phyloP scores from a whole-genome alignment of 192 early-diverging fungal species.

The Backusella circina region DNA sequence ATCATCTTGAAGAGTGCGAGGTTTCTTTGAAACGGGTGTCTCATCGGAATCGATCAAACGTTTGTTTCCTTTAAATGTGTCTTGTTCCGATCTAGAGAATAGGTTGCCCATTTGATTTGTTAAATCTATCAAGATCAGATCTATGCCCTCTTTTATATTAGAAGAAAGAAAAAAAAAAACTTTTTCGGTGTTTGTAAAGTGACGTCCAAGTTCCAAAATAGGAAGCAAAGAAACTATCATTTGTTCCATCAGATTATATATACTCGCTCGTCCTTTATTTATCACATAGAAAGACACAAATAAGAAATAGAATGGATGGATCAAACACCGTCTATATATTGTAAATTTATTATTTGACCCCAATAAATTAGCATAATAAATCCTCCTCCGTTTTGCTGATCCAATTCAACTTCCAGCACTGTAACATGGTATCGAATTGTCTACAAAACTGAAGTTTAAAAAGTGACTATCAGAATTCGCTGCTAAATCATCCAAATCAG shows the following conservation, averaged over 20 bases:
- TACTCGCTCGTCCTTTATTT: too few relatives aligned
- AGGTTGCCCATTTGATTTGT: background rate
- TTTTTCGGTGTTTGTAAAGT: background rate
- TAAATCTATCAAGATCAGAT: background rate
- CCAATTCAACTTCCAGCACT: too few relatives aligned
- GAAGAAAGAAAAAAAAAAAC: background rate
- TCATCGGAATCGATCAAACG: background rate
- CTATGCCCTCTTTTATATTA: background rate
- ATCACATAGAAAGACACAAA: too few relatives aligned
- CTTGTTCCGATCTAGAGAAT: background rate
- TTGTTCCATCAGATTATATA: too few relatives aligned
- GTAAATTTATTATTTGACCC: too few relatives aligned
- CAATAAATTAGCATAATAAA: too few relatives aligned
- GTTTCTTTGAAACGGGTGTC: background rate
- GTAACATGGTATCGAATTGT: conserved; percentile 1
- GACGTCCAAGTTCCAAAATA: background rate
- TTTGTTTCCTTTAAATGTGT: background rate
- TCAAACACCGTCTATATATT: too few relatives aligned
- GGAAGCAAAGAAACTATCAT: too few relatives aligned
- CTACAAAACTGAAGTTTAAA: conserved; percentile 12
- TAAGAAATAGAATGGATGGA: too few relatives aligned
- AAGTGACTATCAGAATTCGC: background rate
- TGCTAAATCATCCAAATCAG: background rate
- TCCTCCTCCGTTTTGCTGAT: too few relatives aligned
- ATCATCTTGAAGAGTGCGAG: background rate